Base-by-base conservation (phyloP, 108 stramenopile species). In the Conticribra guillardii region DNA sequence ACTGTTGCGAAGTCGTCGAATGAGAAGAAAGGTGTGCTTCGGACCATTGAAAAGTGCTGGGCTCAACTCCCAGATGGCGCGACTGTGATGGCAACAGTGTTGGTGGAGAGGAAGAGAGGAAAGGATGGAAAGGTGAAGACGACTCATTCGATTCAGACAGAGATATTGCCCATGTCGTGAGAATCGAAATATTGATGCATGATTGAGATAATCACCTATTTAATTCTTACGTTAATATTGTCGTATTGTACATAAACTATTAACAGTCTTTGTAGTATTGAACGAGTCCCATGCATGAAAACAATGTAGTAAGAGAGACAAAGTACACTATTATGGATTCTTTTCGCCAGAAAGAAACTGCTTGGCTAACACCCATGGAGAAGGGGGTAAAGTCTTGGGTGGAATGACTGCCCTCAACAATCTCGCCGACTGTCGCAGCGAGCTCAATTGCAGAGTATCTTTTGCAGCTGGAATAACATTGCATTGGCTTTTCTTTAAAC, bases 391-490 rank as follows among this genome's bases (percentile, higher is more conserved):
- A 17, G 45, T 58, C 45, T 58, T 32, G 14, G 79, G 79, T 0
- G 74, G 74, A 19, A 46, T 3, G n/a, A 69, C 27, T 3, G 44
- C 21, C 58, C 84, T 80, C 37, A 78, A 34, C 24, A 76, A 15
- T 46, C 47, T 76, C 1, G 89, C 86, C 30, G 80, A 44, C 28
- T 73, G 58, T 49, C 92, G 79, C 19, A 93, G 71, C 1, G 76
- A 57, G 26, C 56, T 26, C 8, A 93, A 80, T 62, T 84, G 87
- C 15, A 74, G 72, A 19, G 89, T 88, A 63, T 93, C 92, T 23
- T 60, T 34, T 27, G 88, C 81, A 28, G 85, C 92, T 26, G 86
- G 86, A 29, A 90, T 87, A 21, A 93, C 80, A 11, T 44, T 47
- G 65, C 60, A 67, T 31, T 32, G 49, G 28, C 66, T 76, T n/a